Evolutionary conservation across 2,329 filamentous ascomycete genomes (phyloP), one percentile per base, ranked within the genome.

Genomic region (Kalmusia sp.): DNA sequence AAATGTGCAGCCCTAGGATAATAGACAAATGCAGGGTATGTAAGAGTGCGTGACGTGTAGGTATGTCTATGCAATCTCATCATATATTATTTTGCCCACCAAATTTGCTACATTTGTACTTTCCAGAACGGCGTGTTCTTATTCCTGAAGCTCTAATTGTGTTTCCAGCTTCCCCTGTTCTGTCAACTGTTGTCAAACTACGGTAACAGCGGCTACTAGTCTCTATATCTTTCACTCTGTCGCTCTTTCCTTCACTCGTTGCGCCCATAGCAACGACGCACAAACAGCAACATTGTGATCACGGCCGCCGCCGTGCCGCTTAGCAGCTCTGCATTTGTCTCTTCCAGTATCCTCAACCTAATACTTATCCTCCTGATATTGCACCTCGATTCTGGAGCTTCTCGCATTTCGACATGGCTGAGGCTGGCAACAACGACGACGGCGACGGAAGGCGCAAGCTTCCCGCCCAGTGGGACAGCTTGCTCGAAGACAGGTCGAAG

Each of bases 401-500:
- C 35, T n/a, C n/a, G 9, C 19, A 22, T 38, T 9, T 12, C 22
- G 35, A 4, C 35, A 38, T 38, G 35, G 35, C 19, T 15, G 35
- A n/a, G n/a, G 35, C 19, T 14, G 24, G 15, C 19, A 22, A 9
- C 9, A 5, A 14, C 7, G 8, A 11, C 17, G 11, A 8, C 9
- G n/a, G 21, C 22, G 14, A 17, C 34, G 3, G 11, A 6, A 38
- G 15, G 11, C 24, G 15, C 24, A 30, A 48, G 7, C 45, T 37
- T n/a, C 31, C 39, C 15, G 22, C 12, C 5, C 48, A 49, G 11
- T 55, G 14, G 44, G 9, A 44, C 3, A 28, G 22, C 22, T 34
- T 49, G 4, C 52, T 70, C n/a, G 62, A 51, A 9, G 58, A 65
- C 35, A 43, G 58, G 33, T 72, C 69, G 4, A 54, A 47, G 6